A percentile compares a stretch with the other conserved stretches of the same genome.
phyloP scores from a whole-genome alignment of 164 flowering plant genomes.

The Liriodendron chinense region DNA sequence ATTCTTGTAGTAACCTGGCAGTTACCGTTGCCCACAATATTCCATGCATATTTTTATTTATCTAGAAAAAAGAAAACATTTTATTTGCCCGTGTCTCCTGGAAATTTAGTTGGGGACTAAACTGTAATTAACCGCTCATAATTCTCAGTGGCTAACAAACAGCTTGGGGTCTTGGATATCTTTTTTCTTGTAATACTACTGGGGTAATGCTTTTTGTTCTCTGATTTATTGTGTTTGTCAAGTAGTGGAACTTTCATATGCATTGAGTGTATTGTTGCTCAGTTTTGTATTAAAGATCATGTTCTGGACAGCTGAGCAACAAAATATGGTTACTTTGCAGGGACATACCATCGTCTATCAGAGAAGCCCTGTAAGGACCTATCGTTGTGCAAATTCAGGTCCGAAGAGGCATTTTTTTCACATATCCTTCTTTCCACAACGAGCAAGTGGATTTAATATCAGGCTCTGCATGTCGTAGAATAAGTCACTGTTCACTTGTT shows the following conservation, averaged over 20 bases:
- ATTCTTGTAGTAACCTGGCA: no score
- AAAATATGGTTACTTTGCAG: constrained; percentile 36
- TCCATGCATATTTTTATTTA: no score
- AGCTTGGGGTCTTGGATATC: not conserved
- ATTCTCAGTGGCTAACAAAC: not conserved
- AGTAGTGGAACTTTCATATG: no score
- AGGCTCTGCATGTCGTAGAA: constrained; percentile 20
- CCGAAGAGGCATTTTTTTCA: constrained; percentile 21
- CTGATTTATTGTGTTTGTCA: no score
- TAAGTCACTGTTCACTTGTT: constrained; percentile 16
- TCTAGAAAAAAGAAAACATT: no score
- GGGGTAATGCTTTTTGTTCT: no score
- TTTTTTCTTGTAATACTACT: no score
- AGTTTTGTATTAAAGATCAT: not conserved
- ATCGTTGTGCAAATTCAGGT: constrained; percentile 24
- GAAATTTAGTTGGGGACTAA: not conserved
- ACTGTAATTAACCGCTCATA: not conserved
- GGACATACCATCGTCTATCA: constrained; percentile 29
- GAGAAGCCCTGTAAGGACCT: constrained; percentile 22
- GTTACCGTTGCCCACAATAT: no score
- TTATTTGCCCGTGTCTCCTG: no score
- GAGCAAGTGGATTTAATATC: constrained; percentile 18
- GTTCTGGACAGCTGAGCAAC: constrained; percentile 8
- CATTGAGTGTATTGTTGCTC: no score
- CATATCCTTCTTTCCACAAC: constrained; percentile 17